A percentile compares a stretch with the other conserved stretches of the same genome.
Evolutionary conservation across 106 monocot genomes (phyloP).

Genomic region (Acorus gramineus): DNA sequence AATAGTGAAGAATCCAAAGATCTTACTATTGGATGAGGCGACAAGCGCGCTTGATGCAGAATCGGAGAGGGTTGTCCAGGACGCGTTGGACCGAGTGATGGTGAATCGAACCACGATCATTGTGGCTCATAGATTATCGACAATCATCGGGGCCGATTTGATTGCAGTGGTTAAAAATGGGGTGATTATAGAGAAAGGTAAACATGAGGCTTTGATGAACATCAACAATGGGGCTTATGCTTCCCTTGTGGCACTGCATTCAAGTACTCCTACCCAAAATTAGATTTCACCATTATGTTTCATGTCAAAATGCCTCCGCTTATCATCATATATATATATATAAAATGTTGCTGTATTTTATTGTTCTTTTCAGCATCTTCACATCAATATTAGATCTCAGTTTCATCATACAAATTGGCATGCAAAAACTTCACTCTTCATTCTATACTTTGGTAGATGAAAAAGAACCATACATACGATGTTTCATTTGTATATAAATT

Average conservation of each 20-base stretch:
- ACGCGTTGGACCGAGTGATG: slow-evolving; percentile 32
- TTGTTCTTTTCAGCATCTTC: no score
- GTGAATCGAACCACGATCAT: slow-evolving; percentile 24
- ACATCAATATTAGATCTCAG: no score
- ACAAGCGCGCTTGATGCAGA: slow-evolving; percentile 35
- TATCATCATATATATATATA: no score
- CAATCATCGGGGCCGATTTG: slow-evolving; percentile 30
- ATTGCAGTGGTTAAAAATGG: slow-evolving; percentile 34
- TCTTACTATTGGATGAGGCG: slow-evolving; percentile 35
- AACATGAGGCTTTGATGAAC: slow-evolving; percentile 22
- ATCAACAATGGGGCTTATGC: slow-evolving; percentile 29
- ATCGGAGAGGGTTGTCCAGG: slow-evolving; percentile 33
- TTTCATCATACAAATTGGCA: no score
- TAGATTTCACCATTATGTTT: no score
- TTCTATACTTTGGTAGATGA: no score
- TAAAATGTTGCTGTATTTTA: no score
- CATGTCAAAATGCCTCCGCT: no score
- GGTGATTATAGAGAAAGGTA: slow-evolving; percentile 24
- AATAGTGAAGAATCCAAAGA: slow-evolving; percentile 34
- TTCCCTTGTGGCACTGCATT: slow-evolving; percentile 21
- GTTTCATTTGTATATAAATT: no score
- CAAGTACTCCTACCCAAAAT: not conserved
- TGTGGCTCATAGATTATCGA: slow-evolving; percentile 30
- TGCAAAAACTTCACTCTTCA: no score
- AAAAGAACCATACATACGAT: no score